Evolutionary conservation across 306 rosid genomes (phyloP).

Genomic region (Bauhinia variegata): DNA sequence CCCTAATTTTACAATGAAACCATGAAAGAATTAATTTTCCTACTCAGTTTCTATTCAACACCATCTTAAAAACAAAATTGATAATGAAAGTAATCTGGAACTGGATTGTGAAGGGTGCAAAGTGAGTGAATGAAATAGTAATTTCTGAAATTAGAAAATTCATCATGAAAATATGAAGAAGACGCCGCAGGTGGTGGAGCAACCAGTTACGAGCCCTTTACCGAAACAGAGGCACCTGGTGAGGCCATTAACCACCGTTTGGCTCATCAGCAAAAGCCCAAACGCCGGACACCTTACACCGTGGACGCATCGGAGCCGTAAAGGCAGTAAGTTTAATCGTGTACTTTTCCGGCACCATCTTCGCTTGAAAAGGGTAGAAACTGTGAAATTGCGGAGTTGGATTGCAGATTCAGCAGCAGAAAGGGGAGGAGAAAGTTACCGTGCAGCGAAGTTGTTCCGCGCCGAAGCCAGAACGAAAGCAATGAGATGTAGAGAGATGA

Average conservation of each 20-base stretch:
- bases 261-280: constrained; percentile 67
- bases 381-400: neutral
- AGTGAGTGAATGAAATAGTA: neutral
- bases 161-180: constrained; percentile 84
- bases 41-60: constrained; percentile 9
- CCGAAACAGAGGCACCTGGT: constrained; percentile 94
- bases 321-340: constrained; percentile 61
- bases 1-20: constrained; percentile 56
- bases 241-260: constrained; percentile 62
- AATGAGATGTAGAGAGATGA: constrained; percentile 74
- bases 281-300: constrained; percentile 80
- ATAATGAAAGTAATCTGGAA: neutral
- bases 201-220: constrained; percentile 76
- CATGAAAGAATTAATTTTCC: neutral
- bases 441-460: constrained; percentile 88
- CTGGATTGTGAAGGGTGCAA: neutral
- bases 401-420: too few species aligned
- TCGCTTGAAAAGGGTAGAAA: constrained; percentile 50
- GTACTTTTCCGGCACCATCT: constrained; percentile 67
- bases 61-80: neutral
- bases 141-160: constrained; percentile 2
- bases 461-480: constrained; percentile 89
- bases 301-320: constrained; percentile 90
- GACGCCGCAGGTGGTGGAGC: constrained; percentile 63
- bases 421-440: constrained; percentile 35